phyloP scores from a whole-genome alignment of 441 rosid species.

The Erodium trifolium region DNA sequence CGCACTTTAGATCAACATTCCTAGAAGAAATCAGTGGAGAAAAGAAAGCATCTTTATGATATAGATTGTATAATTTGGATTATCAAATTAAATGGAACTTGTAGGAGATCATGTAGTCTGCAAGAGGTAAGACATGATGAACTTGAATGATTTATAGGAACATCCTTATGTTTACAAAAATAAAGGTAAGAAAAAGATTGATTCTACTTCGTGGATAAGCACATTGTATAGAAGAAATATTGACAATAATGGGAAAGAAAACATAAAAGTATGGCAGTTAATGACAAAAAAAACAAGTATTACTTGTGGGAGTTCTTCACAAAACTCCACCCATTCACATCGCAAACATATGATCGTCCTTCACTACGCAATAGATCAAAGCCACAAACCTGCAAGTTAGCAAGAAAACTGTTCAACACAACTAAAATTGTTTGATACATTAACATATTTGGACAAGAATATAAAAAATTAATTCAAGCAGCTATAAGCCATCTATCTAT shows the following conservation, averaged over 20 bases:
- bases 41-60: background rate
- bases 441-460: background rate
- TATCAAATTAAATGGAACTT: background rate
- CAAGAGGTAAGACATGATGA: slow-evolving; percentile 1
- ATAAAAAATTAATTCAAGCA: background rate
- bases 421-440: slow-evolving; percentile 2
- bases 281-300: slow-evolving; percentile 16
- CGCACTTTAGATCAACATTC: background rate
- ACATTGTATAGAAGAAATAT: background rate
- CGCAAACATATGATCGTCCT: slow-evolving; percentile 97
- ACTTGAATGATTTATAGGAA: background rate
- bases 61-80: background rate
- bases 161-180: background rate
- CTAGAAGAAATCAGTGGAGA: background rate
- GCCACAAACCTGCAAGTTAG: slow-evolving; percentile 81
- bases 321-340: slow-evolving; percentile 99
- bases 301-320: slow-evolving; percentile 99
- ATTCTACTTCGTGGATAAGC: background rate
- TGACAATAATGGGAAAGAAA: background rate
- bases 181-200: background rate
- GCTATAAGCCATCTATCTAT: background rate
- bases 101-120: background rate
- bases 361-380: slow-evolving; percentile 97
- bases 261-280: background rate
- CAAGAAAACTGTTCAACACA: background rate